Evolutionary conservation across 2,329 filamentous ascomycete genomes (phyloP), one percentile per base, ranked within the genome.

Genomic region (Cercospora canescens): DNA sequence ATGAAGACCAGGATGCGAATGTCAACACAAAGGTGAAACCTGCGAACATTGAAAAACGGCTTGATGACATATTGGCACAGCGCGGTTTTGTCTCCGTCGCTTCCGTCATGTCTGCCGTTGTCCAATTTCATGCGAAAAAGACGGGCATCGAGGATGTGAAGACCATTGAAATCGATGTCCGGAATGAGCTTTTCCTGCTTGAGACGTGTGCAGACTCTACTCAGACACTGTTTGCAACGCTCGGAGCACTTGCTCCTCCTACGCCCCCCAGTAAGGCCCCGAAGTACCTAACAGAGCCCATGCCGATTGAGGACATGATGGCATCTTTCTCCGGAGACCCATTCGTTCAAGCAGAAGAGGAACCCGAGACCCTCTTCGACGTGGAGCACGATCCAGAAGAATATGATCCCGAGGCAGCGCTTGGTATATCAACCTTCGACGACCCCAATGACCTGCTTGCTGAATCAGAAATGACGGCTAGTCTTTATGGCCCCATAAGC

Each of bases 201-300:
- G 95, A 99, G 78, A 96, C 94, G 1, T 99, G 96, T 74, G 95
- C 95, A 32, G 95, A 99, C 79, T 99, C 95, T 1, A 98, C 93
- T 0, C 93, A 97, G 77, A 99, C 95, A 0, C 84, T 99, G 14
- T 90, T 97, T 60, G 85, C 87, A 1, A 85, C 96, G 48, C 81
- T 94, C 16, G 92, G 91, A 73, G 93, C 91, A 0, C 83, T 99
- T 4, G 88, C 89, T 39, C 95, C 94, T 4, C 94, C 95, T 1
- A 89, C 88, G 7, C 90, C 93, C 0, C 93, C 94, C 1, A 94
- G 87, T 74, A 92, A 90, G 67, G 89, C 91, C 71, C 87, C 89
- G 70, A 95, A 95, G 75, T 99, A 96, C 77, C 87, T 92, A 37
- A 97, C 94, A 0, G 88, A 94, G 67, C 86, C 96, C 3, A 88